Percentiles rank a stretch among this genome's conserved stretches.
Evolutionary conservation across 306 rosid genomes (phyloP).

Genomic region (Mimosa pudica): DNA sequence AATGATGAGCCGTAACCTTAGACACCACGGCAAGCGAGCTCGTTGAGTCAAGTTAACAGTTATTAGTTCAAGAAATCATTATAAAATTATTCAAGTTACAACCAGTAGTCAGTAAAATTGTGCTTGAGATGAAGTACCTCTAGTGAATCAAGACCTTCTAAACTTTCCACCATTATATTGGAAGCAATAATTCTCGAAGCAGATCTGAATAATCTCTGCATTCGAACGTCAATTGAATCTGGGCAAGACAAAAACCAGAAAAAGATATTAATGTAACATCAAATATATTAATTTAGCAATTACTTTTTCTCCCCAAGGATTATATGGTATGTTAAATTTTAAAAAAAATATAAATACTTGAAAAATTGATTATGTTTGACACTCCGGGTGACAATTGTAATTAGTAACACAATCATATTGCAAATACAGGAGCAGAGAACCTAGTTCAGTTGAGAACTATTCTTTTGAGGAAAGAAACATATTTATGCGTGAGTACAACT

Average conservation of each 20-base stretch:
- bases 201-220: constrained; percentile 62
- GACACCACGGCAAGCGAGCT: too few relatives aligned
- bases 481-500: neutral
- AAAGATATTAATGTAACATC: neutral
- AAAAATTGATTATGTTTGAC: neutral
- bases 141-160: constrained; percentile 68
- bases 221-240: constrained; percentile 65
- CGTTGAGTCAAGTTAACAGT: neutral
- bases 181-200: constrained; percentile 70
- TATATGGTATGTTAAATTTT: neutral
- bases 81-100: constrained; percentile 2
- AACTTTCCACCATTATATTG: constrained; percentile 55
- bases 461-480: neutral
- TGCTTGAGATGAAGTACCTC: constrained; percentile 58
- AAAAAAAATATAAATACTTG: constrained; percentile 15
- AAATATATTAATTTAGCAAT: constrained; percentile 1
- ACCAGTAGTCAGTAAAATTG: neutral
- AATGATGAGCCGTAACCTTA: neutral
- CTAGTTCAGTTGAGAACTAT: neutral
- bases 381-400: constrained; percentile 9
- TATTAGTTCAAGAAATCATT: constrained; percentile 18
- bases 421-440: neutral
- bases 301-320: neutral
- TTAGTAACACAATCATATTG: neutral
- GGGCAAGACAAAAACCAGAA: constrained; percentile 16